These are phyloP conservation scores for Neurospora sp. DNA, from an alignment of 495 filamentous ascomycete species.

Conservation along the genomic window DNA sequence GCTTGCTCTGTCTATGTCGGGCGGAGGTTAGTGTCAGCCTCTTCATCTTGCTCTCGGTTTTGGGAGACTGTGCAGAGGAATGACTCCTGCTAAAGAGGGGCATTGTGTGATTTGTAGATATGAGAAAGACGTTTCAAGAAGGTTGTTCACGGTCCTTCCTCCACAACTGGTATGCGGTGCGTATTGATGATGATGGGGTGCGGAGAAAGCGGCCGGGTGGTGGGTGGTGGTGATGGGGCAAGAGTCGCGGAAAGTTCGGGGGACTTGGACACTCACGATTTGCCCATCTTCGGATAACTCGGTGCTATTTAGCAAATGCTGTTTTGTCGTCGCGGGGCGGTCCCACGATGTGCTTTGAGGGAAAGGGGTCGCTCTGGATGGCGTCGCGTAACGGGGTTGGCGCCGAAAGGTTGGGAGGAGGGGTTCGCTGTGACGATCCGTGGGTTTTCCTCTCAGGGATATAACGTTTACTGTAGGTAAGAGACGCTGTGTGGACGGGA, in stretches of 20 bases:
- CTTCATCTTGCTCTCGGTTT: neutral
- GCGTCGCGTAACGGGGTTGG: neutral
- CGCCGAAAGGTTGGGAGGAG: neutral
- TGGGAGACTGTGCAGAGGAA: neutral
- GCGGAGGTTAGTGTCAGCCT: constrained; percentile 3
- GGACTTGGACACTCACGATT: neutral
- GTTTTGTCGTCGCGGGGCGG: neutral
- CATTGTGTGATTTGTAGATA: neutral
- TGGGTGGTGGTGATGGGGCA: neutral
- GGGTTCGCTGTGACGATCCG: neutral
- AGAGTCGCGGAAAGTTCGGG: neutral
- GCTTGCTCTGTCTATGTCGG: constrained; percentile 68
- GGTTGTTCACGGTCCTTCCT: neutral
- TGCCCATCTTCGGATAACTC: neutral
- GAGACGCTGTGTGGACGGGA: neutral
- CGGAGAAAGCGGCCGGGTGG: neutral
- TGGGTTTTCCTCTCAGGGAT: neutral
- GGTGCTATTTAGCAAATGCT: neutral
- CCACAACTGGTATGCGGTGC: neutral
- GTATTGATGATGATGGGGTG: neutral
- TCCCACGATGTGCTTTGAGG: neutral
- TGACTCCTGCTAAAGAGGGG: neutral
- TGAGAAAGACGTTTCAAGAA: neutral
- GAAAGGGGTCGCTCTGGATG: neutral
- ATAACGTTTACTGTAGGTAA: neutral